Base-by-base conservation (phyloP, 495 filamentous ascomycete genomes). In the Podospora comata region DNA sequence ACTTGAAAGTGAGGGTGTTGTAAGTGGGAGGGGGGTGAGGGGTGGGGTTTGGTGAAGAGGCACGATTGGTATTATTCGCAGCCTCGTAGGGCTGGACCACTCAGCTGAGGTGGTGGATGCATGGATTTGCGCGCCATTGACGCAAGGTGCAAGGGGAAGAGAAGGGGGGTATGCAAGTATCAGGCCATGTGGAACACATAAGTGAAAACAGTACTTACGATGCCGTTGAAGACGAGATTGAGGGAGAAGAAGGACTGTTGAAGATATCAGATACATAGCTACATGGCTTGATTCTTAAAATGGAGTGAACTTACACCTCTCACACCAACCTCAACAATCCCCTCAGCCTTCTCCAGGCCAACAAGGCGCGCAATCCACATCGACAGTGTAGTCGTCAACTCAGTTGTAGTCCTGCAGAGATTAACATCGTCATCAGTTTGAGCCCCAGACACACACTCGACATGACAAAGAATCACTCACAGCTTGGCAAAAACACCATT, bases 401-500 rank as follows among this genome's bases (percentile, higher is more conserved):
- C 83, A 26, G 93, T 96, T 2, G 94, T 98, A 53, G 93, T 96
- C 65, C 92, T 94, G 68, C 23, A 28, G 7, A 28, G 3, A 27
- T 60, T 5, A 28, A 61, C 16, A 54, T 67, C 59, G 44, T 65
- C 39, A 20, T 16, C 16, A 23, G 44, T 61, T 61, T 23, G 48
- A 6, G 26, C 64, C 23, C 23, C 23, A 23, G 23, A 23, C 30
- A 5, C 18, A 44, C 9, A 53, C 18, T 56, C 26, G 9, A 23
- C 30, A 19, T 1, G 13, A n/a, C 16, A 65, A 2, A 60, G 34
- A 26, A 32, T n/a, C 20, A 81, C 86, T 73, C 84, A 96, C 92
- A 99, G 81, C 78, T 97, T 99, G 0, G 95, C 95, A 80, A 98
- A 99, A 27, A 97, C 90, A 34, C 95, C 94, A 73, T 99, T 99